phyloP scores from a whole-genome alignment of 345 rosid species.

The Eutrema heterophyllum region DNA sequence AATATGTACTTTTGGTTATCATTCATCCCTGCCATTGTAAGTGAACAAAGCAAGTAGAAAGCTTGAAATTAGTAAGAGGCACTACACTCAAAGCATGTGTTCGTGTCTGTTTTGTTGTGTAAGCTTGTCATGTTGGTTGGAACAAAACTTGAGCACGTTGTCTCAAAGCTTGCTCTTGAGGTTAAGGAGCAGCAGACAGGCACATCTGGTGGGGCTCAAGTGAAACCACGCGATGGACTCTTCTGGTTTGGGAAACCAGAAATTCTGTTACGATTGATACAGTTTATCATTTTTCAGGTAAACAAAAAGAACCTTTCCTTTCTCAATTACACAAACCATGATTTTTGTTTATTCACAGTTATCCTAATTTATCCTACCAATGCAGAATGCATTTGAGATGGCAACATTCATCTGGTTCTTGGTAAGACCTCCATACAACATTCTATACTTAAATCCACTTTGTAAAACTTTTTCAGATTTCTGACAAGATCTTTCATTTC shows the following conservation, averaged over 20 bases:
- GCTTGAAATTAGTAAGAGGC: neutral
- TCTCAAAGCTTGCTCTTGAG: slow-evolving; percentile 83
- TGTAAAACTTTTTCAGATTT: neutral
- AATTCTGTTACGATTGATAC: slow-evolving; percentile 62
- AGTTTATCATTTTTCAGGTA: slow-evolving; percentile 90
- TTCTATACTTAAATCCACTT: neutral
- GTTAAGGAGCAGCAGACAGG: slow-evolving; percentile 67
- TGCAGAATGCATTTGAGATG: slow-evolving; percentile 98
- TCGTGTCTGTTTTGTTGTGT: slow-evolving; percentile 15
- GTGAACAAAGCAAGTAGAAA: slow-evolving; percentile 24
- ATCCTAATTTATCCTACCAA: slow-evolving; percentile 1
- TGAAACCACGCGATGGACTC: slow-evolving; percentile 86
- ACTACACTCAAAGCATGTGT: slow-evolving; percentile 1
- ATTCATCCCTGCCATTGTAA: slow-evolving; percentile 88
- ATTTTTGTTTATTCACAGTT: neutral
- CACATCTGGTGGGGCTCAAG: slow-evolving; percentile 57
- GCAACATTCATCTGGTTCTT: slow-evolving; percentile 93
- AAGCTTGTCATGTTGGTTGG: slow-evolving; percentile 92
- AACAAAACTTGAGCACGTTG: slow-evolving; percentile 89
- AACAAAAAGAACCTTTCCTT: neutral
- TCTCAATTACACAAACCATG: neutral
- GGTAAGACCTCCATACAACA: slow-evolving; percentile 41
- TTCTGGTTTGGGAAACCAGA: slow-evolving; percentile 97
- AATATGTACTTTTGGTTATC: slow-evolving; percentile 95
- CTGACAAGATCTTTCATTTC: neutral